Evolutionary conservation across 2,329 filamentous ascomycete genomes (phyloP), one percentile per base, ranked within the genome.

Genomic region (Pochonia chlamydosporia): DNA sequence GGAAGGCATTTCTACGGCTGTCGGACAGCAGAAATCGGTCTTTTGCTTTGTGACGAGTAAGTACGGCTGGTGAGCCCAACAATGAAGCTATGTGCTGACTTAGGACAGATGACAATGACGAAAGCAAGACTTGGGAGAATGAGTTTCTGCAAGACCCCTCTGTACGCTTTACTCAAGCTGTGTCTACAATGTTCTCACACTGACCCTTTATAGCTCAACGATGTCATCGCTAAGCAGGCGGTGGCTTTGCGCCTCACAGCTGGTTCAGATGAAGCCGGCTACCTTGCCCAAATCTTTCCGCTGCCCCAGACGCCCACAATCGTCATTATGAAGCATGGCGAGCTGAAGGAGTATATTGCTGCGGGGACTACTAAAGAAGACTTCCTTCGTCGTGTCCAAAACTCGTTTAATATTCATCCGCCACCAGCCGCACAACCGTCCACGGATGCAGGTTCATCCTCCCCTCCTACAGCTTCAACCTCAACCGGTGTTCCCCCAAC

Each of bases 21-120:
- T 96, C 6, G 78, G 81, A 50, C 75, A 91, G 63, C 73, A 80
- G 49, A 95, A 92, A 66, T 75, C 86, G 16, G 87, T 96, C 1
- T 78, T 87, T 25, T 95, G 89, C 68, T 95, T 96, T 65, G 84
- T 96, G 26, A 81, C 82, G 60, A 85, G 88, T 89, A 65, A 54
- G 72, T 55, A 4, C 8, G 18, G 18, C 10, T 21, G 35, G 20
- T 13, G 13, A 23, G 20, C 10, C n/a, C n/a, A 18, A 5, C 13
- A 9, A 10, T 5, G 20, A 5, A 39, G 18, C 31, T 35, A 11
- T 13, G 20, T 47, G 18, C 54, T 61, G 46, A 60, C 51, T 43
- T 37, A 8, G 11, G 14, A 20, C 13, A 90, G 88, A 95, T 63
- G 79, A 80, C 44, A 75, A 76, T 35, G 74, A 81, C 24, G 82